Conservation (phyloP, 106 monocot species). For the Iris macrosiphon region DNA sequence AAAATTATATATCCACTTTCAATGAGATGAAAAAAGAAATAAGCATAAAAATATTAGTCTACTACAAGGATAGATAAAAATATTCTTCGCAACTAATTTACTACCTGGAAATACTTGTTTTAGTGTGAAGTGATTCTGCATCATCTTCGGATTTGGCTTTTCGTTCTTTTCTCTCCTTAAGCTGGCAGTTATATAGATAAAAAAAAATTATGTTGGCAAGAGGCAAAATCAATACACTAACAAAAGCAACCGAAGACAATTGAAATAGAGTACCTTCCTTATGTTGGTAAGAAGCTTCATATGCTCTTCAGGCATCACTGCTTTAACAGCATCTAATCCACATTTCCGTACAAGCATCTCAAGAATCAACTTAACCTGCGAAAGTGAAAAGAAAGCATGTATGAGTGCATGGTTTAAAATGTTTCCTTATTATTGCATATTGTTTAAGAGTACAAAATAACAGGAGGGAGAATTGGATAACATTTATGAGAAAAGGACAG, state of each 20-base stretch:
- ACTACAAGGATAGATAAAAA: too few species aligned
- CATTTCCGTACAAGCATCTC: constrained; percentile 95
- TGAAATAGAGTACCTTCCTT: constrained; percentile 50
- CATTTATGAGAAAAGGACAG: too few species aligned
- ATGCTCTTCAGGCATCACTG: constrained; percentile 93
- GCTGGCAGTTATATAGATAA: constrained; percentile 27
- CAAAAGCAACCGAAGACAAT: not conserved
- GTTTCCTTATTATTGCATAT: too few species aligned
- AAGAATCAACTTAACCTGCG: constrained; percentile 72
- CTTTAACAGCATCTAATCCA: constrained; percentile 90
- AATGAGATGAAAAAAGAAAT: not conserved
- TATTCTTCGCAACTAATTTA: too few species aligned
- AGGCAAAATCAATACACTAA: not conserved
- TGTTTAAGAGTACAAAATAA: too few species aligned
- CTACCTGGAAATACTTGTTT: constrained; percentile 56
- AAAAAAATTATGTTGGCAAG: not conserved
- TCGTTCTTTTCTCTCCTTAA: constrained; percentile 62
- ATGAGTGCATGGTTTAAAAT: not conserved
- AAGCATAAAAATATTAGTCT: too few species aligned
- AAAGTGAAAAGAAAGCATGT: not conserved
- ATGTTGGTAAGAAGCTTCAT: constrained; percentile 90
- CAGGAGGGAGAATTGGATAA: not conserved
- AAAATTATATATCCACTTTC: constrained; percentile 4
- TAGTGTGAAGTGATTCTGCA: constrained; percentile 39
- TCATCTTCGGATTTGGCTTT: constrained; percentile 61